Base-by-base conservation (phyloP, 495 filamentous ascomycete species). In the Aspergillus bertholletiae region DNA sequence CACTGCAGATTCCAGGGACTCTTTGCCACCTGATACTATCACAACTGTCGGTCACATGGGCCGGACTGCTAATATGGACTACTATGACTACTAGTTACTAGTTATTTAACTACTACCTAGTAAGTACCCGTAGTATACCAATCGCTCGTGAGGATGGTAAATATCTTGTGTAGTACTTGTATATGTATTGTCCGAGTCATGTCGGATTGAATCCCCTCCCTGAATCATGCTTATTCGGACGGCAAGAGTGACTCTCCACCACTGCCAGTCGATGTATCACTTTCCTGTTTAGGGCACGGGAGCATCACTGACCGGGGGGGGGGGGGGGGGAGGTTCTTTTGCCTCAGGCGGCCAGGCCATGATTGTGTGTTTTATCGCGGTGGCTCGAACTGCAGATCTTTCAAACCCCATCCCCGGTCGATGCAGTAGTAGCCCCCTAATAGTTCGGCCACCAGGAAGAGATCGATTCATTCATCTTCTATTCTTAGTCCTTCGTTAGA, bases 1-100 rank as follows among this genome's bases (percentile, higher is more conserved):
- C 39, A 43, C 39, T 43, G 39, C 39, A 43, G 5, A 5, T 43
- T 21, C n/a, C 15, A 12, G 11, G 13, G 39, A 34, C 23, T 51
- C 35, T 7, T 22, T 43, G 13, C 13, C 59, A 62, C 52, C 55
- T 62, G 55, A 62, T 58, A 41, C 27, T 23, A 58, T 58, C 59
- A 58, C 55, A 37, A 54, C n/a, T 28, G 27, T 47, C 26, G 53
- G 59, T 62, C 55, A 62, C 52, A 55, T 21, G 23, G 44, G 43
- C 17, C 17, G 28, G 3, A 6, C 1, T n/a, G 20, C 32, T 12
- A 9, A 32, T 7, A 32, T 32, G 8, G 30, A 2, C 13, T 37
- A 11, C 34, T 37, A 11, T n/a, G 5, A 30, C 6, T 26, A 28
- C 23, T 26, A n/a, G n/a, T n/a, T n/a, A n/a, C n/a, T n/a, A n/a